Percentiles rank a stretch among this genome's conserved stretches.
Conservation (phyloP, 2,329 filamentous ascomycete species). For the Periconia digitata region DNA sequence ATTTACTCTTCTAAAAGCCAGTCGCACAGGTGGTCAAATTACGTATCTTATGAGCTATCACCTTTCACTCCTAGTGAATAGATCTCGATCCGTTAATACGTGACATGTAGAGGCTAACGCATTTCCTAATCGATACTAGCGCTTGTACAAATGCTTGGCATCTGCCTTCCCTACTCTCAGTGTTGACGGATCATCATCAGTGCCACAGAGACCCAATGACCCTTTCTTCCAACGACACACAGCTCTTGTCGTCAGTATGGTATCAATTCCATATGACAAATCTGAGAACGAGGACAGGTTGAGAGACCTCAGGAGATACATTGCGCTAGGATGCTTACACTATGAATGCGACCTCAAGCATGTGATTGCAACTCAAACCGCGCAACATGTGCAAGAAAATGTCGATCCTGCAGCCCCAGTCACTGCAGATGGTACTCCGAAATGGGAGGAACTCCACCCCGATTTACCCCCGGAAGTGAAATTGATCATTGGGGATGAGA, state of each 20-base stretch:
- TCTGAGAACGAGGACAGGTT: slow-evolving; percentile 7
- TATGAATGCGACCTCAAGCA: slow-evolving; percentile 9
- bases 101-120: no score
- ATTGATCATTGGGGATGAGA: slow-evolving; percentile 25
- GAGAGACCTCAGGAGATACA: slow-evolving; percentile 30
- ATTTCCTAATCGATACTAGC: no score
- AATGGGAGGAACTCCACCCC: slow-evolving; percentile 29
- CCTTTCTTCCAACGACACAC: no score
- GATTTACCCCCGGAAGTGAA: slow-evolving; percentile 24
- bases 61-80: no score
- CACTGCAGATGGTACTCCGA: neutral
- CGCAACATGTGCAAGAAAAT: neutral
- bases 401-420: neutral
- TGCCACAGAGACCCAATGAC: neutral
- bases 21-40: no score
- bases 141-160: no score
- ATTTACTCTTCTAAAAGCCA: no score
- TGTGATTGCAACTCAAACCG: neutral
- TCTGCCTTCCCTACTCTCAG: neutral
- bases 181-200: neutral
- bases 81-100: no score
- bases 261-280: no score
- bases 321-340: slow-evolving; percentile 39
- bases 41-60: no score
- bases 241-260: no score